phyloP scores from a whole-genome alignment of 495 filamentous ascomycete genomes.

The Trichoderma erinaceum region DNA sequence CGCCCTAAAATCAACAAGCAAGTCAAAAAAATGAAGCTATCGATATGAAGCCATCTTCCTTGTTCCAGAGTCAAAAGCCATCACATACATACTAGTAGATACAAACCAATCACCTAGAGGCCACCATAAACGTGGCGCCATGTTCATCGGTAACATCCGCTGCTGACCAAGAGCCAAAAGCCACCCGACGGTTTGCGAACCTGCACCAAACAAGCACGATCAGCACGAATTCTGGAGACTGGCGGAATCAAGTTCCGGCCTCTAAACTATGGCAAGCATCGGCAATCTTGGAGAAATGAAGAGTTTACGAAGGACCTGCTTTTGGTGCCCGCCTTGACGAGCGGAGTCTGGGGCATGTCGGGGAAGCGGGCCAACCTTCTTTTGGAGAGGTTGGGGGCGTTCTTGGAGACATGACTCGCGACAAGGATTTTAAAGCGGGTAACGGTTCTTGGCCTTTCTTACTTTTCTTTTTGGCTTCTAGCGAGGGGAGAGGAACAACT shows the following conservation, averaged over 20 bases:
- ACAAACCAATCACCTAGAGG: neutral
- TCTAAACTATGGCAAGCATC: neutral
- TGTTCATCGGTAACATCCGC: neutral
- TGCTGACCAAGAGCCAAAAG: neutral
- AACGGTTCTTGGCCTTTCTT: neutral
- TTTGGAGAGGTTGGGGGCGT: neutral
- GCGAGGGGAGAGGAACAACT: constrained; percentile 7
- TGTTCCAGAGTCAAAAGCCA: neutral
- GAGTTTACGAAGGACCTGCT: too few relatives aligned
- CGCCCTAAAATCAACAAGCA: neutral
- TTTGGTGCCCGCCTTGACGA: too few relatives aligned
- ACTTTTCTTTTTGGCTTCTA: constrained; percentile 5
- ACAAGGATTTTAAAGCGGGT: neutral
- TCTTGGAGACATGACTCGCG: neutral
- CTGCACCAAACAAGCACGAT: neutral
- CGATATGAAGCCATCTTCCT: neutral
- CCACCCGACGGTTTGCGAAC: neutral
- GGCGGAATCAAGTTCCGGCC: neutral
- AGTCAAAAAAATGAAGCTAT: neutral
- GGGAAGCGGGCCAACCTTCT: constrained; percentile 5
- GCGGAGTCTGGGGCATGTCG: constrained; percentile 8
- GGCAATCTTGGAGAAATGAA: neutral
- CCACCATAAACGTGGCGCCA: neutral
- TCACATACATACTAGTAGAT: too few relatives aligned
- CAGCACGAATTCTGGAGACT: neutral